Evolutionary conservation across 495 filamentous ascomycete genomes (phyloP), one percentile per base, ranked within the genome.

Genomic region (Penicillium subrubescens): DNA sequence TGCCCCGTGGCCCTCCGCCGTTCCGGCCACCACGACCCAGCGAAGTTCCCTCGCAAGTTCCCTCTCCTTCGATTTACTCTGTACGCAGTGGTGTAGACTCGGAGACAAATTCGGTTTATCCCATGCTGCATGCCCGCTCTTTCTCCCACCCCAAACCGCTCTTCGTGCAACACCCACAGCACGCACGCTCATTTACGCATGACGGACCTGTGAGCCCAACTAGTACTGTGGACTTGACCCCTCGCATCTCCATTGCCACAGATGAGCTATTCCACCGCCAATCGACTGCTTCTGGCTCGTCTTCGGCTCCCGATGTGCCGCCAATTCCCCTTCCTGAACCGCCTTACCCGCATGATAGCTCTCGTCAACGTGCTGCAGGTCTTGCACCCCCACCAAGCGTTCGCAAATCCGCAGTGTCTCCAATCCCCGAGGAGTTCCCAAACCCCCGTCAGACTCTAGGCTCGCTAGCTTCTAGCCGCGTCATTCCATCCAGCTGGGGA

Each of bases 341-440:
- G 34, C 60, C 53, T 48, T 27, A 58, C 19, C 69, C 67, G 33
- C 57, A 44, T 12, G 60, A 62, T 37, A 21, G 43, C 35, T 50
- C 67, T 15, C 61, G 62, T n/a, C 62, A 51, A 56, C 66, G 60
- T 54, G 69, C 62, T n/a, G 67, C 61, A 46, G 68, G 68, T 59
- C 75, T 81, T 51, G 74, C 65, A 56, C 69, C 76, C 37, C 72
- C 71, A 21, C 59, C 63, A 6, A 57, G 65, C 50, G 58, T 62
- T 59, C 85, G 91, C 25, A 84, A 83, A 60, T 92, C 91, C 1
- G 92, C 83, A 60, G 92, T 97, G 6, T 92, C 94, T 8, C 94
- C 94, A 2, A 97, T 97, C 60, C 90, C 88, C 1, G 94, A 97
- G 75, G 93, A 97, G 71, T 82, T 86, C 56, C 82, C 85, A 2